These are phyloP conservation scores for Thinopyrum elongatum DNA, from an alignment of 176 grass and related monocot genomes.

Conservation along the genomic window DNA sequence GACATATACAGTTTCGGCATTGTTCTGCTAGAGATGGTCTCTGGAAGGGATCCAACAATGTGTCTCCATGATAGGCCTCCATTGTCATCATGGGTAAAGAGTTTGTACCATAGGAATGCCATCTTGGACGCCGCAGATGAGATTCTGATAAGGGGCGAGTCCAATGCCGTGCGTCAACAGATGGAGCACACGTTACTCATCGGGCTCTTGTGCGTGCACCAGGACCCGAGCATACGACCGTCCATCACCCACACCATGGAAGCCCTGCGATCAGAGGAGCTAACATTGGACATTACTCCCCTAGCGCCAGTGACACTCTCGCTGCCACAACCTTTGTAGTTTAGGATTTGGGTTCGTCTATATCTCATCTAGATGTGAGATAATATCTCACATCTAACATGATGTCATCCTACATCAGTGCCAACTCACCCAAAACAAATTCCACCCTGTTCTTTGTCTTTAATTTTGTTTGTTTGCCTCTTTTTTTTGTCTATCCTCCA, in stretches of 20 bases:
- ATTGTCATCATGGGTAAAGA: not conserved
- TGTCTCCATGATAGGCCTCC: not conserved
- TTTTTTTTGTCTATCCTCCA: too few relatives aligned
- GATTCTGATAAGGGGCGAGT: not conserved
- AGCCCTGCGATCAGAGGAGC: not conserved
- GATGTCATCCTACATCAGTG: too few relatives aligned
- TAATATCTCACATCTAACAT: too few relatives aligned
- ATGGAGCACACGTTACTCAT: too few relatives aligned
- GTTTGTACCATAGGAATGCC: not conserved
- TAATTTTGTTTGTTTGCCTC: too few relatives aligned
- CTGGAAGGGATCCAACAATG: not conserved
- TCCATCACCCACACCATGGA: not conserved
- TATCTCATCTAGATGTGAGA: too few relatives aligned
- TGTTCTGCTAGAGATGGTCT: not conserved
- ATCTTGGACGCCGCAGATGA: not conserved
- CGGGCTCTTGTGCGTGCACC: not conserved
- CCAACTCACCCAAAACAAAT: too few relatives aligned
- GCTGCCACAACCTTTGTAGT: too few relatives aligned
- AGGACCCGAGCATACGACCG: not conserved
- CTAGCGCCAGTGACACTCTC: too few relatives aligned
- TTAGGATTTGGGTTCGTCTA: too few relatives aligned
- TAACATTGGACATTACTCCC: not conserved
- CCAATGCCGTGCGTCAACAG: too few relatives aligned
- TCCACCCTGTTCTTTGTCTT: too few relatives aligned
- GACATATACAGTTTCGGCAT: conserved; percentile 5